Percentiles rank a stretch among this genome's conserved stretches.
Conservation (phyloP, 352 stramenopile species). For the Pythium dissimile region DNA sequence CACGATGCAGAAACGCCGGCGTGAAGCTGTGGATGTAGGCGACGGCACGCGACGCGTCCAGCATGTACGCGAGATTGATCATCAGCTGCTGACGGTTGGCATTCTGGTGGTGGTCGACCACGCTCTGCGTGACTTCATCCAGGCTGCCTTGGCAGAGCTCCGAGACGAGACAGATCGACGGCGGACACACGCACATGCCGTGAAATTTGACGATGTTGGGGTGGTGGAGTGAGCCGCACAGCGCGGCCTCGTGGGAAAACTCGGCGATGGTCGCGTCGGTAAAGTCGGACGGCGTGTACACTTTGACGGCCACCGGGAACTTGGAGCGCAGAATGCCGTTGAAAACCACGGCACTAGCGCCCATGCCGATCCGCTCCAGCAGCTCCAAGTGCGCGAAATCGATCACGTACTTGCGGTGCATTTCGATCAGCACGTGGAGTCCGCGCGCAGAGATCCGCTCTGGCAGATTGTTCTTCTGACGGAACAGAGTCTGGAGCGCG, state of each 20-base stretch:
- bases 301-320: conserved; percentile 38
- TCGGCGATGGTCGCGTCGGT: conserved; percentile 27
- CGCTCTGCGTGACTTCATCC: conserved; percentile 47
- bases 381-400: conserved; percentile 47
- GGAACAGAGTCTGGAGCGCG: conserved; percentile 28
- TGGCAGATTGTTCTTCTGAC: conserved; percentile 28
- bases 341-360: conserved; percentile 20
- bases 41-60: conserved; percentile 45
- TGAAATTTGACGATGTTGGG: conserved; percentile 79
- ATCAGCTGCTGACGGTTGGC: conserved; percentile 58
- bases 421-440: conserved; percentile 45
- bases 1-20: conserved; percentile 63
- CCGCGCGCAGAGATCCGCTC: conserved; percentile 38
- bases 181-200: conserved; percentile 50
- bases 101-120: conserved; percentile 31
- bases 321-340: conserved; percentile 33
- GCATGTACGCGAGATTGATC: conserved; percentile 19
- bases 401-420: too few relatives aligned
- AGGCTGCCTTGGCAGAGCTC: conserved; percentile 60
- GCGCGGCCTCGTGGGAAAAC: conserved; percentile 70
- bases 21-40: conserved; percentile 76
- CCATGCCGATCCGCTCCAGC: conserved; percentile 32
- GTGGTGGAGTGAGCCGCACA: conserved; percentile 61
- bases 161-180: conserved; percentile 46
- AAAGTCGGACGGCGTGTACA: conserved; percentile 38